These are phyloP conservation scores for Candida caryicola DNA, from an alignment of 805 yeast species.

Conservation along the genomic window DNA sequence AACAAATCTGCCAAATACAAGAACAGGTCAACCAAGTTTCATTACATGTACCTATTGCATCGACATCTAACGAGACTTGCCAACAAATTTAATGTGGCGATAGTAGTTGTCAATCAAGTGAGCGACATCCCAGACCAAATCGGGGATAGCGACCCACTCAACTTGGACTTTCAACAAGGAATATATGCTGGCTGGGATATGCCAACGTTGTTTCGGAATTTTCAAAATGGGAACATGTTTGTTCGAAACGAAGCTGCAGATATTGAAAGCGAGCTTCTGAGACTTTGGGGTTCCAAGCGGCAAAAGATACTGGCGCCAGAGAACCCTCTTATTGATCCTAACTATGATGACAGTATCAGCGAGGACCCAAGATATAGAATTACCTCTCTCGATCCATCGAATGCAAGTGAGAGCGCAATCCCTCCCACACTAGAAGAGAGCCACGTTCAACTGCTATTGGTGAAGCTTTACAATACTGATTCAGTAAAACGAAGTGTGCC, in stretches of 20 bases:
- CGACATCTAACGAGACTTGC: conserved; percentile 19
- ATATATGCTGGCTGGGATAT: conserved; percentile 23
- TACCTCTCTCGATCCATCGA: neutral
- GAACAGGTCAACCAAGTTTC: conserved; percentile 15
- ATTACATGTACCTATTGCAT: conserved; percentile 17
- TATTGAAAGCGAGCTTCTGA: conserved; percentile 4
- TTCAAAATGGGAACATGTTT: neutral
- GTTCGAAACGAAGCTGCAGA: conserved; percentile 1
- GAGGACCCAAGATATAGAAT: conserved; percentile 10
- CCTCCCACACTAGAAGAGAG: neutral
- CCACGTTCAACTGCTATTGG: neutral
- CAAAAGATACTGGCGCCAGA: neutral
- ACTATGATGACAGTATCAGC: neutral
- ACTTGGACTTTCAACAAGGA: conserved; percentile 18
- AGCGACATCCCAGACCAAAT: conserved; percentile 16
- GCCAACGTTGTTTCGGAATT: conserved; percentile 1
- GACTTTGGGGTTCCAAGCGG: conserved; percentile 1
- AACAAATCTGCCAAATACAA: conserved; percentile 25
- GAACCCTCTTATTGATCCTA: neutral
- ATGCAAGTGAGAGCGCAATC: neutral
- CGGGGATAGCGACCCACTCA: conserved; percentile 14
- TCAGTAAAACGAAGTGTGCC: conserved; percentile 25
- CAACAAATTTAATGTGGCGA: conserved; percentile 13
- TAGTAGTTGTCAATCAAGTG: conserved; percentile 25
- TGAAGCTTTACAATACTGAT: conserved; percentile 1